Base-by-base conservation (phyloP, 345 rosid genomes). In the Arabidopsis suecica region DNA sequence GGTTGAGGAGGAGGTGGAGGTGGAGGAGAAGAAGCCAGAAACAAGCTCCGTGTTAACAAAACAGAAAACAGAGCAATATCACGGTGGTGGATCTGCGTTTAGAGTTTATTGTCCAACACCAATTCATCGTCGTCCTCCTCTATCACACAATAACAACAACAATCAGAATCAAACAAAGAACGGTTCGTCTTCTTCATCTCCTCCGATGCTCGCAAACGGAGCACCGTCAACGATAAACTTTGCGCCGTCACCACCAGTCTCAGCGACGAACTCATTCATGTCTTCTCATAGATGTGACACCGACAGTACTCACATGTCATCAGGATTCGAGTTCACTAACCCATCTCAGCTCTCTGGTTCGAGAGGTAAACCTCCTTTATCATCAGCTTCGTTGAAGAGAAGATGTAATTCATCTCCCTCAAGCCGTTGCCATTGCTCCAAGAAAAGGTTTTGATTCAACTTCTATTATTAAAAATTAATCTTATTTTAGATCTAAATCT, bases 361-460 rank as follows among this genome's bases (percentile, higher is more conserved):
- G 18, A 80, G 81, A 10, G 94, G 86, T 0, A 91, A 91, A 73
- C 97, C 94, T 12, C 98, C 94, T 1, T 20, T 89, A 51, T 84
- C 93, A 12, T 84, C 88, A 3, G 75, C 78, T 34, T 81, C 89
- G 1, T 54, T 85, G 37, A 91, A 91, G 82, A 86, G 96, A 65
- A 88, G 82, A 84, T 91, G 96, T 68, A 84, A 67, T 51, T 93
- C 96, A 16, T 87, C 96, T 34, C 79, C 94, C 4, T 88, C 95
- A 0, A 77, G 88, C 9, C 84, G 88, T 48, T 94, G 98, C 85
- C 98, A 94, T 84, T 94, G 98, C 76, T 83, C 97, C 74, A 91
- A 91, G 86, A 94, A 91, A 86, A 89, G 98, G 98, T 78, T 60
- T 60, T 9, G 33, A 12, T 66, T 50, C 7, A 12, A n/a, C 51